Conservation (phyloP, 768 basidiomycete genomes). For the Trametes cingulata region DNA sequence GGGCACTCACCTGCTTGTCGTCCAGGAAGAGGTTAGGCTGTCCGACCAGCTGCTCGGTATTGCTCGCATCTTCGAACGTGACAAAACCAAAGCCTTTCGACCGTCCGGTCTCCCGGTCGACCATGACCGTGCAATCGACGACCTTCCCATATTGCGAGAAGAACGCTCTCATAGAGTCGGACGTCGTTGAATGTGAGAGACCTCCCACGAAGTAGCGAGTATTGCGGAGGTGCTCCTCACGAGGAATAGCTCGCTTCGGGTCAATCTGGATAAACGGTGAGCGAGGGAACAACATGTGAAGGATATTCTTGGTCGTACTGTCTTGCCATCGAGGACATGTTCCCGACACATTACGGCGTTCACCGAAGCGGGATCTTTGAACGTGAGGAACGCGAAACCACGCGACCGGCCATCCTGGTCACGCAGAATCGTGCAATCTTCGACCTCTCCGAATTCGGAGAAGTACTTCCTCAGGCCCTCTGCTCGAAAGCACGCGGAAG, state of each 20-base stretch:
- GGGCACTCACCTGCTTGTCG: conserved; percentile 76
- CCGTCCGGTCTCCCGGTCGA: conserved; percentile 89
- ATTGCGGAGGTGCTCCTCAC: conserved; percentile 88
- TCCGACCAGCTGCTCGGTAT: conserved; percentile 77
- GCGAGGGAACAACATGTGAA: not conserved
- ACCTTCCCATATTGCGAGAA: conserved; percentile 93
- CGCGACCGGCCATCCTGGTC: conserved; percentile 90
- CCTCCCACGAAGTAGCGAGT: conserved; percentile 96
- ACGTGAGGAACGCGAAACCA: conserved; percentile 97
- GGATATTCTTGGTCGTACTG: conserved; percentile 55
- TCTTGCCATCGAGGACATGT: conserved; percentile 94
- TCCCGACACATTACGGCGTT: conserved; percentile 93
- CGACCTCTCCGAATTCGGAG: conserved; percentile 91
- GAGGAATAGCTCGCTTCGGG: conserved; percentile 95
- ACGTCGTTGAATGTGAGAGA: conserved; percentile 85
- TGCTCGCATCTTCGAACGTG: conserved; percentile 86
- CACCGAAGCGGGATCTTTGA: conserved; percentile 86
- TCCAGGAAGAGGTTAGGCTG: conserved; percentile 87
- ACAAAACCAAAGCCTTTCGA: conserved; percentile 98
- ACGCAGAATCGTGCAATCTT: conserved; percentile 97
- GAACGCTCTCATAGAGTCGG: conserved; percentile 88
- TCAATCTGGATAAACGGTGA: conserved; percentile 68
- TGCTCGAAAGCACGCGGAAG: conserved; percentile 34
- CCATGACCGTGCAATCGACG: conserved; percentile 97
- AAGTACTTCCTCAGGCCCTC: conserved; percentile 84